A percentile compares a stretch with the other conserved stretches of the same genome.
phyloP scores from a whole-genome alignment of 148 eudicot species.

The Cornus suecica region DNA sequence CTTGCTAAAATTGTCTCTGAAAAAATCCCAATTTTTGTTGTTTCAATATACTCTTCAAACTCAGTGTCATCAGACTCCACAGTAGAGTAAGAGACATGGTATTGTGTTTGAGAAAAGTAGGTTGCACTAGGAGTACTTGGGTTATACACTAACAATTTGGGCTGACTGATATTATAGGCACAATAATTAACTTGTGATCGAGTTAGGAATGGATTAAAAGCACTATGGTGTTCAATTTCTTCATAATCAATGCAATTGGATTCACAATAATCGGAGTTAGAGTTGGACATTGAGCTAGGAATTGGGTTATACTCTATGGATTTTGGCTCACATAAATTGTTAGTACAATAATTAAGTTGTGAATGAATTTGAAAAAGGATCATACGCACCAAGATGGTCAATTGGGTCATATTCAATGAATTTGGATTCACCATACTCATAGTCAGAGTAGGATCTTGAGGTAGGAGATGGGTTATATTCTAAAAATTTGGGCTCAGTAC shows the following conservation, averaged over 20 bases:
- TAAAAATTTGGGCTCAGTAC: no score
- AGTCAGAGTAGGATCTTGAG: slow-evolving; percentile 1
- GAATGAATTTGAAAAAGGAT: slow-evolving; percentile 16
- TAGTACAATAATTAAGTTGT: slow-evolving; percentile 13
- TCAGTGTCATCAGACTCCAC: slow-evolving; percentile 18
- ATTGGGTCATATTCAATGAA: neutral
- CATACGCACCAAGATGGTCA: slow-evolving; percentile 9
- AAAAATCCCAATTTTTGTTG: no score
- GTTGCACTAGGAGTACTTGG: slow-evolving; percentile 20
- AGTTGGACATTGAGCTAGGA: neutral
- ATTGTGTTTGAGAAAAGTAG: slow-evolving; percentile 17
- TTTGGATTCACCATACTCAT: slow-evolving; percentile 16
- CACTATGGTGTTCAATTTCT: slow-evolving; percentile 14
- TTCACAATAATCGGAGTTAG: neutral
- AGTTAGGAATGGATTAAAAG: slow-evolving; percentile 20
- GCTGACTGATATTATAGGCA: slow-evolving; percentile 12
- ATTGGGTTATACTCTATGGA: slow-evolving; percentile 28
- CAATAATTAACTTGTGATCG: slow-evolving; percentile 15
- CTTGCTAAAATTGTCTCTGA: no score
- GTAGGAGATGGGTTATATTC: neutral
- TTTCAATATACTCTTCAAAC: slow-evolving; percentile 44
- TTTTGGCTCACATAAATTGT: slow-evolving; percentile 19
- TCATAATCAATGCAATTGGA: slow-evolving; percentile 1
- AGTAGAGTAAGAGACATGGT: slow-evolving; percentile 27
- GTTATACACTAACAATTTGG: slow-evolving; percentile 24